Evolutionary conservation across 1,284 basidiomycete genomes (phyloP), one percentile per base, ranked within the genome.

Genomic region (Phellopilus nigrolimitatus): DNA sequence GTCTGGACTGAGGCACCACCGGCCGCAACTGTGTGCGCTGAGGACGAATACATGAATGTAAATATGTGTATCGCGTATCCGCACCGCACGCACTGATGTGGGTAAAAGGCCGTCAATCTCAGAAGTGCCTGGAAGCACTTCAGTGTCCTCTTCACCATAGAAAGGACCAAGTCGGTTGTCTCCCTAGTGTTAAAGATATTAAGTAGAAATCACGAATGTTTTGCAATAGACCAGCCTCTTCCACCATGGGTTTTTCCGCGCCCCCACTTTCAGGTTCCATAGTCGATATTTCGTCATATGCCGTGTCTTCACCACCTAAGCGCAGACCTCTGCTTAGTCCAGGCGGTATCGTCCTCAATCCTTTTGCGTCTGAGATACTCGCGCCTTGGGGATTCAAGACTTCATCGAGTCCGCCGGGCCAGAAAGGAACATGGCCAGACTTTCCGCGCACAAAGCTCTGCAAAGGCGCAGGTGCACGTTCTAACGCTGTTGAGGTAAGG

Each of bases 381-480:
- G 57, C 36, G 10, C 54, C 55, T 21, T 58, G 51, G 2, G 60
- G 56, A 9, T 57, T 25, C 13, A 63, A 60, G n/a, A 61, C 60
- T 58, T 81, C 80, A 42, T 88, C 85, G 22, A 95, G 71, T 7
- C 95, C 94, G 48, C 95, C 95, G 6, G 94, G 94, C 70, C 84
- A 79, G 68, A 97, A 97, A 0, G 95, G 95, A 2, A 95, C 82
- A 66, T 95, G 84, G 21, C 89, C 88, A 27, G 91, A 88, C 67
- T 95, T 97, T 43, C 95, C 95, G 54, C 94, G 75, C 6, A 97
- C 93, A 68, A 98, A 98, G 57, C 82, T 87, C 57, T 79, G 78
- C 41, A 72, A 74, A 1, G 84, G 76, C 5, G 82, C 90, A 3
- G 92, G 93, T 7, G 88, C 88, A 52, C 94, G 80, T 53, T 86